A percentile compares a stretch with the other conserved stretches of the same genome.
phyloP scores from a whole-genome alignment of 2,329 filamentous ascomycete genomes.

The Ophiostoma novo-ulmi region DNA sequence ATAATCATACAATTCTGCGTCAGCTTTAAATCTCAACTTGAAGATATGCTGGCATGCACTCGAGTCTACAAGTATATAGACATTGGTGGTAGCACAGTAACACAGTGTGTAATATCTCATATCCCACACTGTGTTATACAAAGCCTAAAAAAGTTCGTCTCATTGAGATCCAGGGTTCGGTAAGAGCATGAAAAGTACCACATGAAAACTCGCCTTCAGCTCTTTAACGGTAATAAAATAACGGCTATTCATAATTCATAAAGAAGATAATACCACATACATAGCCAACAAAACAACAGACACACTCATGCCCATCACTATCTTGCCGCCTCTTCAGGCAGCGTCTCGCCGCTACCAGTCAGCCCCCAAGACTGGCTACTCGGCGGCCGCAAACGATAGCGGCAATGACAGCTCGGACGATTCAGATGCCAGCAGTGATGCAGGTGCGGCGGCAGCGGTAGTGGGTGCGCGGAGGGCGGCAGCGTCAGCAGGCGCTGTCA shows the following conservation, averaged over 20 bases:
- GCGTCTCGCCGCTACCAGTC: conserved; percentile 27
- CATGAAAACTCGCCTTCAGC: neutral
- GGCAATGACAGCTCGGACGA: conserved; percentile 32
- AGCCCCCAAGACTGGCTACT: neutral
- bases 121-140: neutral
- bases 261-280: neutral
- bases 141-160: conserved; percentile 11
- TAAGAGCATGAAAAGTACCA: conserved; percentile 9
- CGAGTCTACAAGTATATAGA: neutral
- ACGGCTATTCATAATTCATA: neutral
- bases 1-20: no score
- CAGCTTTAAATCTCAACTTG: neutral
- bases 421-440: conserved; percentile 36
- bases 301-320: conserved; percentile 45
- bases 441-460: conserved; percentile 35
- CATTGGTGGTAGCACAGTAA: neutral
- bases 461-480: conserved; percentile 35
- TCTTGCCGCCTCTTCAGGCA: conserved; percentile 40
- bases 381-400: conserved; percentile 13
- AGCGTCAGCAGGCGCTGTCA: conserved; percentile 7
- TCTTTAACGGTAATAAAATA: neutral
- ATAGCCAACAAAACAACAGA: neutral
- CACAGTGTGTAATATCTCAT: neutral
- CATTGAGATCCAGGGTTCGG: conserved; percentile 1
- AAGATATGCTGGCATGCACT: no score